phyloP scores from a whole-genome alignment of 331 rosid genomes.

The Ulmus americana region DNA sequence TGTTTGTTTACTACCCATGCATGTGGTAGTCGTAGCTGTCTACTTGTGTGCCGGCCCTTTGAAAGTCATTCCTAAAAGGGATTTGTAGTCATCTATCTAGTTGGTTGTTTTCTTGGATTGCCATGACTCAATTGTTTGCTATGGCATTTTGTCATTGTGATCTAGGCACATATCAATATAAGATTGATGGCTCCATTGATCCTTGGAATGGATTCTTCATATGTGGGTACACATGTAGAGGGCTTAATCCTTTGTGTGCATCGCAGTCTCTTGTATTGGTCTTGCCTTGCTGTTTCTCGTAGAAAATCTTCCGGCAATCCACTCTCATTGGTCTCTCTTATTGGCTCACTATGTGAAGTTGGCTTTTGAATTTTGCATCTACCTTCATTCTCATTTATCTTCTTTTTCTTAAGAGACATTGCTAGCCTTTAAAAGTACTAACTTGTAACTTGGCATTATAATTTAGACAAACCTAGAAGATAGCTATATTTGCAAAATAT shows the following conservation, averaged over 20 bases:
- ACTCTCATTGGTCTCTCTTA: neutral
- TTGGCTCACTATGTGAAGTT: neutral
- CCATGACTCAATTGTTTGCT: neutral
- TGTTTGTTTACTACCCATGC: constrained; percentile 1
- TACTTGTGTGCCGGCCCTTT: constrained; percentile 14
- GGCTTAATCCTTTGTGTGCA: constrained; percentile 1
- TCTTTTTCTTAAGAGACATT: neutral
- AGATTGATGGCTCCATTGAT: constrained; percentile 9
- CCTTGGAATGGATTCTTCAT: constrained; percentile 15
- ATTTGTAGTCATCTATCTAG: constrained; percentile 1
- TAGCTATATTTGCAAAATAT: neutral
- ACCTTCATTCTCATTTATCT: neutral
- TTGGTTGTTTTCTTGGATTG: constrained; percentile 4
- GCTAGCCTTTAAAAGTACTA: neutral
- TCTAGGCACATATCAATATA: neutral
- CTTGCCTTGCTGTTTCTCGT: neutral
- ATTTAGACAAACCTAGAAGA: neutral
- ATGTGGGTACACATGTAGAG: constrained; percentile 7
- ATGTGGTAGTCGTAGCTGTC: constrained; percentile 9
- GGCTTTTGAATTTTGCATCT: neutral
- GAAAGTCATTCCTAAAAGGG: constrained; percentile 13
- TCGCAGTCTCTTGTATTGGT: neutral
- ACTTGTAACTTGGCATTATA: neutral
- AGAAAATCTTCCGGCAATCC: neutral
- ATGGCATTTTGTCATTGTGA: constrained; percentile 7